Base-by-base conservation (phyloP, 345 rosid species). In the Psidium friedrichsthalianum region DNA sequence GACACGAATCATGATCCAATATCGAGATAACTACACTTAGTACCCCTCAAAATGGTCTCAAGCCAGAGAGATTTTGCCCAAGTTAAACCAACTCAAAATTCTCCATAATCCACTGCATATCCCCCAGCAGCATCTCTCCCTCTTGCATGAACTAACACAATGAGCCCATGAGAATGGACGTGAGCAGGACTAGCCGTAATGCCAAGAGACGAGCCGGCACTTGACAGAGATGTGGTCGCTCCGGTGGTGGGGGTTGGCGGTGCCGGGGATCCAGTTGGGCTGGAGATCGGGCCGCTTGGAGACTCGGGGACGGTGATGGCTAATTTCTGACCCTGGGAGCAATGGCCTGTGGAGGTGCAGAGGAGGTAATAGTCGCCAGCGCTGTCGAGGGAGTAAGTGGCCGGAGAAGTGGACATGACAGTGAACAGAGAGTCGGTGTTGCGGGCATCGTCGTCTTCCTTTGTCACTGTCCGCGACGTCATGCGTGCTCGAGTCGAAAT, bases 321-420 rank as follows among this genome's bases (percentile, higher is more conserved):
- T 5, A 92, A 82, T 87, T 90, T 89, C 83, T 90, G 92, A 40
- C 91, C 92, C 0, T 12, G 14, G 32, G 74, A n/a, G 69, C 96
- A 92, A 86, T 92, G 94, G n/a, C 86, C 82, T 12, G 82, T 27
- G 8, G 55, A 3, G 7, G 88, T 86, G 85, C 94, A 90, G 11
- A 89, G 85, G 87, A 81, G 89, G 85, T 90, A 89, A 29, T 85
- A 90, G 2, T 88, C 83, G 5, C 96, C 92, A 0, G 88, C 87
- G 14, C 87, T 82, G 51, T 92, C 93, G 14, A 93, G 92, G 40
- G 82, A 8, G 22, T 92, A 74, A 12, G 74, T 84, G 51, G 91
- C 89, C 11, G 92, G 90, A 6, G 92, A 88, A 15, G 51, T 86
- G 40, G 24, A 85, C 21, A 5, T n/a, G 11, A 29, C 9, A 6